These are phyloP conservation scores for Crepidotus sp. DNA, from an alignment of 1,284 basidiomycete genomes.

Conservation along the genomic window DNA sequence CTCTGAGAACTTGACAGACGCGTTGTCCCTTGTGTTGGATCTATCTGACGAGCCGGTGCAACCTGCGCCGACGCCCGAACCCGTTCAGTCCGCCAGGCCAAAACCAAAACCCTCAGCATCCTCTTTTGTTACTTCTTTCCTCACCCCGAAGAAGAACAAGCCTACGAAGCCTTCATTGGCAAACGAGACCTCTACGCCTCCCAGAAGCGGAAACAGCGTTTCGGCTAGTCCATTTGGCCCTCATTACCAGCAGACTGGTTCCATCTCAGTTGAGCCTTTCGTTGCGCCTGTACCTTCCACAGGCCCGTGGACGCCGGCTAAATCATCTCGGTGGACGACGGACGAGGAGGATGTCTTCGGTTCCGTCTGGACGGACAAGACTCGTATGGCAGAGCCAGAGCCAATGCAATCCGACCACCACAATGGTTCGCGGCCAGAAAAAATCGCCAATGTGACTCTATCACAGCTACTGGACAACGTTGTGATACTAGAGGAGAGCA, in stretches of 20 bases:
- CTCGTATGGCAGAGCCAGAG: slow-evolving; percentile 10
- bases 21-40: slow-evolving; percentile 67
- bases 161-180: slow-evolving; percentile 27
- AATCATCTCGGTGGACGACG: slow-evolving; percentile 39
- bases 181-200: slow-evolving; percentile 36
- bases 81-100: slow-evolving; percentile 26
- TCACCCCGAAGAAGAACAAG: slow-evolving; percentile 67
- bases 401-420: slow-evolving; percentile 23
- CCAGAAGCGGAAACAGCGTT: slow-evolving; percentile 33
- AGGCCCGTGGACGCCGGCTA: slow-evolving; percentile 55
- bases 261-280: slow-evolving; percentile 67
- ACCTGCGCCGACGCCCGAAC: slow-evolving; percentile 18
- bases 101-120: slow-evolving; percentile 47
- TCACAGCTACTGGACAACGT: slow-evolving; percentile 89
- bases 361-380: slow-evolving; percentile 47
- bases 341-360: slow-evolving; percentile 65
- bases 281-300: slow-evolving; percentile 50
- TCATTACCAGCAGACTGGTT: slow-evolving; percentile 76
- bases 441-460: slow-evolving; percentile 52
- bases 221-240: slow-evolving; percentile 73
- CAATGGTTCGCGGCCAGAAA: slow-evolving; percentile 28
- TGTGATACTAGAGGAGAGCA: slow-evolving; percentile 89
- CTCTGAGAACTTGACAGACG: slow-evolving; percentile 88
- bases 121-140: slow-evolving; percentile 60
- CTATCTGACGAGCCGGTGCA: slow-evolving; percentile 37